Evolutionary conservation across 2,329 filamentous ascomycete species (phyloP).

Genomic region (Helotiales sp.): DNA sequence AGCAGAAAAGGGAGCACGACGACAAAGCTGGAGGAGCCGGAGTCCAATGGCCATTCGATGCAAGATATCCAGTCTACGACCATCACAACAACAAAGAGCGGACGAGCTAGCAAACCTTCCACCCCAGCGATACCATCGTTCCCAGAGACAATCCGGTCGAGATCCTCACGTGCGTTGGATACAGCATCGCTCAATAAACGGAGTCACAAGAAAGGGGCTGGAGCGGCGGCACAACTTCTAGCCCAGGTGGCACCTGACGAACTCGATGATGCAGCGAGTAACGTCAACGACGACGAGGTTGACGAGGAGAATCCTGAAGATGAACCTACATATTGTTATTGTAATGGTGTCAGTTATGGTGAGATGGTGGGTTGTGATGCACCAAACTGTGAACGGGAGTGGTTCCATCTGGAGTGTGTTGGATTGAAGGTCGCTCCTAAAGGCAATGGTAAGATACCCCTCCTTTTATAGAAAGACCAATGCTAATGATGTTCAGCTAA

Average conservation of each 20-base stretch:
- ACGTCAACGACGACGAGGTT: constrained; percentile 46
- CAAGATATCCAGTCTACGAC: constrained; percentile 37
- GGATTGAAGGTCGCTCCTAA: constrained; percentile 77
- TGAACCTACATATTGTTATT: constrained; percentile 78
- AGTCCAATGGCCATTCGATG: constrained; percentile 43
- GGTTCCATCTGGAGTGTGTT: constrained; percentile 83
- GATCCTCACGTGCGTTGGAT: constrained; percentile 48
- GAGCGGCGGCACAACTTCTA: constrained; percentile 33
- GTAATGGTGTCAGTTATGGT: constrained; percentile 76
- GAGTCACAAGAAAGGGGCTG: constrained; percentile 59
- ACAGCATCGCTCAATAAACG: constrained; percentile 44
- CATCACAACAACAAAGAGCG: constrained; percentile 57
- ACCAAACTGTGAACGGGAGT: constrained; percentile 70
- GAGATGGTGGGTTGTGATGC: constrained; percentile 84
- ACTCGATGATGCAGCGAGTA: constrained; percentile 46
- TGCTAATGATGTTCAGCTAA: constrained; percentile 12
- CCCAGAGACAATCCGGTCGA: constrained; percentile 53
- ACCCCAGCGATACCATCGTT: constrained; percentile 62
- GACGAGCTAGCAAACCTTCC: constrained; percentile 65
- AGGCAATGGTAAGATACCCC: constrained; percentile 42
- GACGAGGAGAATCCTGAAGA: constrained; percentile 67
- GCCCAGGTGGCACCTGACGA: constrained; percentile 42
- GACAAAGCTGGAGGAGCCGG: constrained; percentile 50
- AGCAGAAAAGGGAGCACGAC: constrained; percentile 44
- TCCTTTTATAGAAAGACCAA: neutral